Evolutionary conservation across 164 flowering plant genomes (phyloP), one percentile per base, ranked within the genome.

Genomic region (Berberis vulgaris): DNA sequence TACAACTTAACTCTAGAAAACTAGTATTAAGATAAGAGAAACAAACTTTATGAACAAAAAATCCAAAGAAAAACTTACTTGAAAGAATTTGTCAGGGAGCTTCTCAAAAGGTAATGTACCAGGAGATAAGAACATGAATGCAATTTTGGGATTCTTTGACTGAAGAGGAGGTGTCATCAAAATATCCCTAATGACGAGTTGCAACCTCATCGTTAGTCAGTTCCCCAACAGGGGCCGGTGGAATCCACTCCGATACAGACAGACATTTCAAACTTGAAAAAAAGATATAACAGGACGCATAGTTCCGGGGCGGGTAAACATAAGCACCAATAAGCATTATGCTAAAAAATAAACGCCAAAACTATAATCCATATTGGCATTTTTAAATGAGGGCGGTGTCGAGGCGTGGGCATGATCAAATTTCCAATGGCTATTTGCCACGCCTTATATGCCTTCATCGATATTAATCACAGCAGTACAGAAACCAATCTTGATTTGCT

Each of bases 61-160:
- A 6, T 47, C 7, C 50, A 11, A 11, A 52, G 54, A 52, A 54
- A 64, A 38, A 26, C 86, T 81, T 83, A 91, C 99, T 65, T 62
- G 80, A 53, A 95, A 87, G 76, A 95, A 95, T 66, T 71, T 86
- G 60, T 87, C 96, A 96, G 97, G 91, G 43, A 95, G 79, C 83
- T 63, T 89, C 76, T 91, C 97, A 59, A 94, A 89, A 59, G 97
- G 99, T 63, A 94, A 78, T 13, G 91, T 61, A 65, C 91, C 90
- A 1, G 86, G 87, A 45, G 83, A 80, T 75, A 94, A 73, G 80
- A 94, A 94, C 89, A 94, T 77, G 78, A 94, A 94, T 7, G 98
- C 98, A 67, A 94, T 76, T 77, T 94, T 94, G 1, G 93, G 78
- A 43, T 73, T 84, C 69, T 75, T 70, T 10, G 87, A 59, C 40